These are phyloP conservation scores for Cystobasidium onofrii DNA, from an alignment of 768 basidiomycete genomes.

Conservation along the genomic window DNA sequence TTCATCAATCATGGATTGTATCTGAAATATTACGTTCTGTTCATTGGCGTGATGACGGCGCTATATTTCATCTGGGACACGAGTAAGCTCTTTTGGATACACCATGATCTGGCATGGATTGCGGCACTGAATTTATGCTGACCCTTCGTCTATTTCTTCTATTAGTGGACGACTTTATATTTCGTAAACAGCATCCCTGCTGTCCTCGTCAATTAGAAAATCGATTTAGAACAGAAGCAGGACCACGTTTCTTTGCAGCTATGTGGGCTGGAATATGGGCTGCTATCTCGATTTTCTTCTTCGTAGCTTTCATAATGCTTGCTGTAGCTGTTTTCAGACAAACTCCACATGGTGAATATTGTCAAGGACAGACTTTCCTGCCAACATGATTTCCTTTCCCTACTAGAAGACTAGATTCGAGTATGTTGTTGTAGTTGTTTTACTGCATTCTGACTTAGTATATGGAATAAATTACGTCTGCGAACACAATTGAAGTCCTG, in stretches of 20 bases:
- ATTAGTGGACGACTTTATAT: slow-evolving; percentile 26
- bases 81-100: neutral
- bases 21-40: slow-evolving; percentile 28
- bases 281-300: slow-evolving; percentile 18
- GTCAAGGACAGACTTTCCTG: slow-evolving; percentile 22
- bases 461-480: too few relatives aligned
- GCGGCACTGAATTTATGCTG: neutral
- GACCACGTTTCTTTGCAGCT: neutral
- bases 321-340: slow-evolving; percentile 27
- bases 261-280: slow-evolving; percentile 11
- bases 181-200: slow-evolving; percentile 17
- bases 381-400: neutral
- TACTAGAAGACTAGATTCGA: neutral
- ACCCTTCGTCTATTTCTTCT: neutral
- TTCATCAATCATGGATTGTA: slow-evolving; percentile 28
- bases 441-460: too few relatives aligned
- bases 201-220: slow-evolving; percentile 12
- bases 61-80: slow-evolving; percentile 29
- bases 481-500: too few relatives aligned
- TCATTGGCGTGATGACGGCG: slow-evolving; percentile 25
- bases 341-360: slow-evolving; percentile 27
- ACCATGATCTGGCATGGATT: neutral
- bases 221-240: slow-evolving; percentile 9
- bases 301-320: slow-evolving; percentile 25
- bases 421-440: too few relatives aligned